These are phyloP conservation scores for Termitomyces titanicus DNA, from an alignment of 768 basidiomycete species.

Conservation along the genomic window DNA sequence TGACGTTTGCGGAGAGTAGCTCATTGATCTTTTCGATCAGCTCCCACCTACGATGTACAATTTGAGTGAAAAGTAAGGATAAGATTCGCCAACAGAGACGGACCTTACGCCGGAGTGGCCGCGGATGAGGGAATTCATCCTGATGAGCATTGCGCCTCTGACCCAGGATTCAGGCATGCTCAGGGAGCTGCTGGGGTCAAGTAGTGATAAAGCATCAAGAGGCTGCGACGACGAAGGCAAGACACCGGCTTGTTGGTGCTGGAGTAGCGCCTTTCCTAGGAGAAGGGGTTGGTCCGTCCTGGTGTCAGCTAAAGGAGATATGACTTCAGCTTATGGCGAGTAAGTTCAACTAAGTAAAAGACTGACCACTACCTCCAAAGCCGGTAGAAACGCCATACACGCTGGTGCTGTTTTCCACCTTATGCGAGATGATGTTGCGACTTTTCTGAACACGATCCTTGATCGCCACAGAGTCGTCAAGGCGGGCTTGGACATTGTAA, in stretches of 20 bases:
- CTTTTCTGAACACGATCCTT: constrained; percentile 54
- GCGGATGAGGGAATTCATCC: constrained; percentile 79
- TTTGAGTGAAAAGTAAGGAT: not conserved
- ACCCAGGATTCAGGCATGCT: constrained; percentile 89
- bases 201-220: constrained; percentile 53
- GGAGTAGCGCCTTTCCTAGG: constrained; percentile 64
- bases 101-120: constrained; percentile 76
- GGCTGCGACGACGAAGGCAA: constrained; percentile 50
- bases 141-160: constrained; percentile 71
- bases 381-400: constrained; percentile 84
- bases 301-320: constrained; percentile 57
- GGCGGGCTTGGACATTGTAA: constrained; percentile 31
- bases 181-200: constrained; percentile 61
- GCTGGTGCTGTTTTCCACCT: constrained; percentile 65
- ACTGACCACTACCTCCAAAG: constrained; percentile 68
- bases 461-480: constrained; percentile 24
- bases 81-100: constrained; percentile 2
- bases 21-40: constrained; percentile 68
- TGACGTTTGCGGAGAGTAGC: constrained; percentile 60
- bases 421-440: constrained; percentile 63
- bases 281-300: constrained; percentile 61
- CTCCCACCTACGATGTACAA: constrained; percentile 43
- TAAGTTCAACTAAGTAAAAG: not conserved
- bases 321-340: not conserved
- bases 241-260: constrained; percentile 72